These are phyloP conservation scores for Fusarium sp. DNA, from an alignment of 2,329 filamentous ascomycete genomes.

Conservation along the genomic window DNA sequence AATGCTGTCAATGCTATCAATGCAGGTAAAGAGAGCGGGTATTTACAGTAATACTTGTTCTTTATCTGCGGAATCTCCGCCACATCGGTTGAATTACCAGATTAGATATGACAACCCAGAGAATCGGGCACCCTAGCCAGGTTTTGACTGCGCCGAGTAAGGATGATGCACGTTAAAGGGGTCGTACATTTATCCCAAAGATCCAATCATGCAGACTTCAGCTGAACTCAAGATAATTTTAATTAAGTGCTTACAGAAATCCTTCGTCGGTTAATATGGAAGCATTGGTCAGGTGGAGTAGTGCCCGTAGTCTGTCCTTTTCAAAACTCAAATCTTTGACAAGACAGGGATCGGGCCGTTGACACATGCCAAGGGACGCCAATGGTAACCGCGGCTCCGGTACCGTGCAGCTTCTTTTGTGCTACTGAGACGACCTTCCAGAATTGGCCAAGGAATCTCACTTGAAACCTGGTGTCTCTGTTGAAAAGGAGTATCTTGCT, in stretches of 20 bases:
- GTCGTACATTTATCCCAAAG: not conserved
- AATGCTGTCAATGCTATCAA: not conserved
- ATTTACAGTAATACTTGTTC: not conserved
- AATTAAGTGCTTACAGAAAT: not conserved
- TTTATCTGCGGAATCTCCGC: not conserved
- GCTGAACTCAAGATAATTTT: not conserved
- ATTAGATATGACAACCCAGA: conserved; percentile 9
- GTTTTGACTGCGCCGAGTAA: conserved; percentile 1
- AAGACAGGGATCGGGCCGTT: conserved; percentile 12
- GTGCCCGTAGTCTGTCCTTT: too few species aligned
- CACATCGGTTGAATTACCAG: conserved; percentile 8
- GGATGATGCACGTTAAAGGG: not conserved
- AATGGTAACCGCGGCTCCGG: not conserved
- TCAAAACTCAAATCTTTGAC: not conserved
- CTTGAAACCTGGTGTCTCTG: conserved; percentile 17
- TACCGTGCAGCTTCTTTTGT: conserved; percentile 12
- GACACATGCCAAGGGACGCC: conserved; percentile 22
- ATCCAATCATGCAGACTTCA: not conserved
- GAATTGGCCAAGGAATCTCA: conserved; percentile 1
- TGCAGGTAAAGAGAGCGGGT: not conserved
- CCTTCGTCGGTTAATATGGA: not conserved
- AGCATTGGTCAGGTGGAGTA: not conserved
- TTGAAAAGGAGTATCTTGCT: conserved; percentile 7
- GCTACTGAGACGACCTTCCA: conserved; percentile 24
- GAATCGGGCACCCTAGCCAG: conserved; percentile 7